These are phyloP conservation scores for Rubroboletus satanas DNA, from an alignment of 768 basidiomycete species.

Conservation along the genomic window DNA sequence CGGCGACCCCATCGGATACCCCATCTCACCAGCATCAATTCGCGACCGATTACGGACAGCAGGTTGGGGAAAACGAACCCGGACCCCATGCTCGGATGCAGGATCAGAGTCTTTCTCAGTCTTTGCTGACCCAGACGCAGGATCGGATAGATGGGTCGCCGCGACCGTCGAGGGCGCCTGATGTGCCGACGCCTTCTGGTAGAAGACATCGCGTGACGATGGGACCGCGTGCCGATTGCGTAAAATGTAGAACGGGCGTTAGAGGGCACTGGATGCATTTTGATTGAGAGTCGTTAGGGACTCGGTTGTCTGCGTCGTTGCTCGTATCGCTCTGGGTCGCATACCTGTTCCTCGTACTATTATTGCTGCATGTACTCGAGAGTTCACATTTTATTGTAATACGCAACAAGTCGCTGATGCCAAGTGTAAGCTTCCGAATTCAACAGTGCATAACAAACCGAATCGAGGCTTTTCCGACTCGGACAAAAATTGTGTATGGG, in stretches of 20 bases:
- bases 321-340: background rate
- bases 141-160: slow-evolving; percentile 16
- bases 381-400: no score
- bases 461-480: background rate
- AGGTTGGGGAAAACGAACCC: background rate
- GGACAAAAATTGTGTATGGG: slow-evolving; percentile 3
- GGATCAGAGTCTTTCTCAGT: background rate
- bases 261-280: slow-evolving; percentile 75
- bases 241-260: slow-evolving; percentile 60
- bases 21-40: slow-evolving; percentile 15
- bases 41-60: background rate
- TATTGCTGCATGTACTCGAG: slow-evolving; percentile 2
- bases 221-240: slow-evolving; percentile 67
- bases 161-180: slow-evolving; percentile 10
- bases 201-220: slow-evolving; percentile 56
- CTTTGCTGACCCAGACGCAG: slow-evolving; percentile 6
- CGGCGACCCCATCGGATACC: slow-evolving; percentile 25
- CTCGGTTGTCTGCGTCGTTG: background rate
- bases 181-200: slow-evolving; percentile 13
- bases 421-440: no score
- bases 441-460: slow-evolving; percentile 25
- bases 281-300: slow-evolving; percentile 33
- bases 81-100: slow-evolving; percentile 3
- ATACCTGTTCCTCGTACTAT: slow-evolving; percentile 1
- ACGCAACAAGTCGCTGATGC: no score